phyloP scores from a whole-genome alignment of 2,329 filamentous ascomycete genomes.

The Metarhizium rileyi region DNA sequence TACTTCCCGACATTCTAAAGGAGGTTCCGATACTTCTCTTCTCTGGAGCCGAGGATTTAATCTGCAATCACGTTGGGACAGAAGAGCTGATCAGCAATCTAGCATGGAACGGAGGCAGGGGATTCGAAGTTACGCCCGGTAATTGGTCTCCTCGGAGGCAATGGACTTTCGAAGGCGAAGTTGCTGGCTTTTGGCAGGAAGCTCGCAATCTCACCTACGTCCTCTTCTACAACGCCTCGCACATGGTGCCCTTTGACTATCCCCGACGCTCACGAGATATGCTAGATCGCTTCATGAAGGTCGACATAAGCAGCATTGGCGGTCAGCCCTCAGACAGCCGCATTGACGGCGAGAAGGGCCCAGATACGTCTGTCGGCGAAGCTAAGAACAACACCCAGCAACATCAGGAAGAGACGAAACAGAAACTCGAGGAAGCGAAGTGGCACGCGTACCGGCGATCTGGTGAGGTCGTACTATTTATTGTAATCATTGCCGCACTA shows the following conservation, averaged over 20 bases:
- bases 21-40: slow-evolving; percentile 77
- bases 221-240: slow-evolving; percentile 87
- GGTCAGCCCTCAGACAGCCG: slow-evolving; percentile 67
- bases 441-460: slow-evolving; percentile 85
- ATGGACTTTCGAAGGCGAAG: slow-evolving; percentile 86
- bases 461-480: slow-evolving; percentile 73
- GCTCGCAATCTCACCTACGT: slow-evolving; percentile 94
- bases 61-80: slow-evolving; percentile 94
- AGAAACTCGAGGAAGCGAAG: slow-evolving; percentile 69
- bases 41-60: slow-evolving; percentile 86
- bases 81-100: slow-evolving; percentile 85
- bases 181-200: slow-evolving; percentile 86
- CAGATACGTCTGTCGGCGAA: slow-evolving; percentile 66
- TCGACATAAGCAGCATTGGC: slow-evolving; percentile 84
- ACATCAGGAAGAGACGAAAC: slow-evolving; percentile 46
- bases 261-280: slow-evolving; percentile 83
- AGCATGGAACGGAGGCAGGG: slow-evolving; percentile 83
- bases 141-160: slow-evolving; percentile 86
- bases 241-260: slow-evolving; percentile 97
- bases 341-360: slow-evolving; percentile 77
- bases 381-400: slow-evolving; percentile 48
- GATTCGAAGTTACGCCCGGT: slow-evolving; percentile 79
- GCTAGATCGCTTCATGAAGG: slow-evolving; percentile 91
- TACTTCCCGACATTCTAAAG: slow-evolving; percentile 70
- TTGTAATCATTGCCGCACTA: slow-evolving; percentile 64